Percentiles rank a stretch among this genome's conserved stretches.
These are phyloP conservation scores for Cladophialophora immunda DNA, from an alignment of 2,329 filamentous ascomycete species.

Conservation along the genomic window DNA sequence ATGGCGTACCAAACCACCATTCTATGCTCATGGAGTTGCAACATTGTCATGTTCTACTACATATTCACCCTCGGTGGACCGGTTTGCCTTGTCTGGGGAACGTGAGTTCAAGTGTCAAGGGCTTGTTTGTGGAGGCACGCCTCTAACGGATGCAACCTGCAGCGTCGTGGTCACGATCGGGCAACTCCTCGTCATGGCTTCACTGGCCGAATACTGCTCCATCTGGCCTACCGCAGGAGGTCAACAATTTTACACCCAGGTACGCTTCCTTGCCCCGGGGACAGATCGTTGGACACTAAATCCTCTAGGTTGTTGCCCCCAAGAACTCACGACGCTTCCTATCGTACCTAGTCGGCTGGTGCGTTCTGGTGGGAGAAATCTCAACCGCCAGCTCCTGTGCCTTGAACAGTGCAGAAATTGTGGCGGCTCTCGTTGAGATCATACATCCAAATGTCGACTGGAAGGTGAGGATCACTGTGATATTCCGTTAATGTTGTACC, in stretches of 20 bases:
- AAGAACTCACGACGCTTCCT: conserved; percentile 31
- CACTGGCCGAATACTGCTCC: conserved; percentile 35
- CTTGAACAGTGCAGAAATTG: conserved; percentile 37
- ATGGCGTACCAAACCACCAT: conserved; percentile 37
- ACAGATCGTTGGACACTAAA: not conserved
- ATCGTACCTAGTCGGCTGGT: conserved; percentile 37
- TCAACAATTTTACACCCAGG: conserved; percentile 37
- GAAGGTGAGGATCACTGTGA: conserved; percentile 24
- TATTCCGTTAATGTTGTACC: not conserved
- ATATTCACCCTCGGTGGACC: conserved; percentile 36
- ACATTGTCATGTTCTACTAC: conserved; percentile 36
- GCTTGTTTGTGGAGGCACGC: not conserved
- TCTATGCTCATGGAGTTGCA: conserved; percentile 34
- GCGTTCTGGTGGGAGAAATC: conserved; percentile 37
- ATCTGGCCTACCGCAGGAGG: conserved; percentile 38
- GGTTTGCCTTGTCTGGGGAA: conserved; percentile 37
- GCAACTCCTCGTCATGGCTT: conserved; percentile 37
- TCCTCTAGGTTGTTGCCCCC: conserved; percentile 30
- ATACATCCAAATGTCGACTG: conserved; percentile 33
- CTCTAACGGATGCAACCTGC: conserved; percentile 3
- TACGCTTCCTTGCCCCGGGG: not conserved
- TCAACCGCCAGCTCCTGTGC: conserved; percentile 36
- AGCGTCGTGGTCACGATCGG: conserved; percentile 35
- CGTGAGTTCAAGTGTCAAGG: conserved; percentile 27
- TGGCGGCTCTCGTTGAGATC: conserved; percentile 34